These are phyloP conservation scores for Emergomyces pasteurianus DNA, from an alignment of 2,329 filamentous ascomycete genomes.

Conservation along the genomic window DNA sequence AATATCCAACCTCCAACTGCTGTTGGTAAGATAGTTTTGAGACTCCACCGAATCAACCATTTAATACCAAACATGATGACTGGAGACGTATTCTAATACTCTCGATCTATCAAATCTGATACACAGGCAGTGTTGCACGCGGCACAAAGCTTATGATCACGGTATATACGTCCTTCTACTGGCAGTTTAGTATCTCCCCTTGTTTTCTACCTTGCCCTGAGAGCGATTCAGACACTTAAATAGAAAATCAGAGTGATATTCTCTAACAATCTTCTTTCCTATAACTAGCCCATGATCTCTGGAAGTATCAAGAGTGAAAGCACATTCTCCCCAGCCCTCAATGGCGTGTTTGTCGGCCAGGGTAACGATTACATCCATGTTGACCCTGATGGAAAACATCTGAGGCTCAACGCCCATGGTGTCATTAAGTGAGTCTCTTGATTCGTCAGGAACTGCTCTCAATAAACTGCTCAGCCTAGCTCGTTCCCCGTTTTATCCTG, in stretches of 20 bases:
- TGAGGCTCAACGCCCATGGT: constrained; percentile 30
- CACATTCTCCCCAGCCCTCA: constrained; percentile 24
- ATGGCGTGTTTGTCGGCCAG: constrained; percentile 25
- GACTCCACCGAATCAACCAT: background rate
- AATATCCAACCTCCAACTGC: constrained; percentile 18
- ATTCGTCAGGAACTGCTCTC: background rate
- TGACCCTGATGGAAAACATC: constrained; percentile 27
- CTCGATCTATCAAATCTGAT: background rate
- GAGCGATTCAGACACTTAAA: background rate
- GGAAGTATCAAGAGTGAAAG: constrained; percentile 26
- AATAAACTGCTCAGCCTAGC: background rate
- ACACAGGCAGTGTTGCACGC: constrained; percentile 25
- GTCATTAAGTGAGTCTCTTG: constrained; percentile 23
- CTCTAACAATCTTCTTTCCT: too few relatives aligned
- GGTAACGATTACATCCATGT: constrained; percentile 34
- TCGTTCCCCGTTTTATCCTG: background rate
- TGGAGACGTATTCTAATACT: background rate
- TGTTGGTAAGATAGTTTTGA: constrained; percentile 19
- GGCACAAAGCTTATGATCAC: constrained; percentile 26
- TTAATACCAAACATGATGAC: background rate
- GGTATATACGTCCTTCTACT: constrained; percentile 14
- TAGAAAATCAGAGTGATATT: background rate
- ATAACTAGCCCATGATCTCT: constrained; percentile 25
- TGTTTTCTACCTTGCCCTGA: background rate
- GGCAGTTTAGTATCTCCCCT: background rate